Conservation (phyloP, 139 green algal species). For the Chlamydomonas eustigma region DNA sequence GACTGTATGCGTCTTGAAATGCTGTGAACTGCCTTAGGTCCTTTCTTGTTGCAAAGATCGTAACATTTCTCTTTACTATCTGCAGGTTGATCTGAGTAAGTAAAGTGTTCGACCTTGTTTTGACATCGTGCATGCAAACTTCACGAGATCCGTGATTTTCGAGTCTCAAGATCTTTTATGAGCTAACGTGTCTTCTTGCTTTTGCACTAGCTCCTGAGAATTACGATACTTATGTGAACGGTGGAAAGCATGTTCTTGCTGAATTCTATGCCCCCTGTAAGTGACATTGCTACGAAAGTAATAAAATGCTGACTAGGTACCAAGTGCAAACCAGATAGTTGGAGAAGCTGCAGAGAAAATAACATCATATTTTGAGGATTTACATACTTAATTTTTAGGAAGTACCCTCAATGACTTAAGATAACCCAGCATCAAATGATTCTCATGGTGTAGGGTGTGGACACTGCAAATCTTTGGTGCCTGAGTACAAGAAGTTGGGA, state of each 20-base stretch:
- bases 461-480: slow-evolving; percentile 20
- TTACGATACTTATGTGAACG: slow-evolving; percentile 61
- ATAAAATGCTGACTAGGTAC: too few relatives aligned
- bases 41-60: background rate
- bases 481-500: slow-evolving; percentile 70
- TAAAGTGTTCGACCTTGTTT: too few relatives aligned
- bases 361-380: too few relatives aligned
- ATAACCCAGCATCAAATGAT: background rate
- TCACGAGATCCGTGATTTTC: background rate
- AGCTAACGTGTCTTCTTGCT: background rate
- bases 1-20: too few relatives aligned
- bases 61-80: background rate
- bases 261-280: slow-evolving; percentile 74
- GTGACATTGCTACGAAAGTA: too few relatives aligned
- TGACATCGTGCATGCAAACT: too few relatives aligned
- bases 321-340: too few relatives aligned
- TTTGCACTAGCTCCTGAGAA: slow-evolving; percentile 27
- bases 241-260: slow-evolving; percentile 56
- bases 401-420: too few relatives aligned
- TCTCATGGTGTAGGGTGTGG: slow-evolving; percentile 13
- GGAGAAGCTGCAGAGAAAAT: too few relatives aligned
- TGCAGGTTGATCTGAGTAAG: slow-evolving; percentile 10
- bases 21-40: too few relatives aligned
- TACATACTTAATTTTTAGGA: too few relatives aligned
- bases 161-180: background rate